Base-by-base conservation (phyloP, 2,329 filamentous ascomycete species). In the Capronia epimyces region DNA sequence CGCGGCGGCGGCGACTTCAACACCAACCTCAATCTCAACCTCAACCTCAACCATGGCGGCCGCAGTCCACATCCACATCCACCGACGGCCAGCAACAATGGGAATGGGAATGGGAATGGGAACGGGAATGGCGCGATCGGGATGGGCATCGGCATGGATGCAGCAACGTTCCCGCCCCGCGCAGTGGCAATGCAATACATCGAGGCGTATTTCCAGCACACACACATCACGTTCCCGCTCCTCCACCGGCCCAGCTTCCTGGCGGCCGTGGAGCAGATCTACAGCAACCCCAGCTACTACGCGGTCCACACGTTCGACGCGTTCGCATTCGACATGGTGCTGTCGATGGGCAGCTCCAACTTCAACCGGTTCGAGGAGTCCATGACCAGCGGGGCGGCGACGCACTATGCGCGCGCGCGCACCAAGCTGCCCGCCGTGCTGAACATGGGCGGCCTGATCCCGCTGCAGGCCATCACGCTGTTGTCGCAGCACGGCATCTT, bases 201-300 rank as follows among this genome's bases (percentile, higher is more conserved):
- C n/a, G 62, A 65, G 20, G 71, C 69, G 2, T 74, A 74, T 47
- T 64, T 70, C 20, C 66, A 65, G 21, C 71, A 74, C 37, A 70
- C 73, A 29, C 67, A 73, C 12, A 63, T 74, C 2, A 69, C 65
- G 45, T 74, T 71, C 41, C 72, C 71, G 1, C 72, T 73, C 43
- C 58, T 74, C 8, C 64, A 64, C 0, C 66, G 66, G 0, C 61
- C 57, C 2, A 60, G 56, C 0, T 58, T 69, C 9, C 57, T 66
- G 18, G 20, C 39, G 3, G 45, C 10, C 29, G 21, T 53, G 7
- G 50, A 49, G 2, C 34, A 31, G 4, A 43, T 53, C 29, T 56
- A 57, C 1, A 64, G 63, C 20, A 60, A 64, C n/a, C 56, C 56
- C 18, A 43, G 51, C 3, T 50, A 53, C n/a, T 59, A 66, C 3